Evolutionary conservation across 495 filamentous ascomycete species (phyloP), one percentile per base, ranked within the genome.

Genomic region (Aspergillus steynii): DNA sequence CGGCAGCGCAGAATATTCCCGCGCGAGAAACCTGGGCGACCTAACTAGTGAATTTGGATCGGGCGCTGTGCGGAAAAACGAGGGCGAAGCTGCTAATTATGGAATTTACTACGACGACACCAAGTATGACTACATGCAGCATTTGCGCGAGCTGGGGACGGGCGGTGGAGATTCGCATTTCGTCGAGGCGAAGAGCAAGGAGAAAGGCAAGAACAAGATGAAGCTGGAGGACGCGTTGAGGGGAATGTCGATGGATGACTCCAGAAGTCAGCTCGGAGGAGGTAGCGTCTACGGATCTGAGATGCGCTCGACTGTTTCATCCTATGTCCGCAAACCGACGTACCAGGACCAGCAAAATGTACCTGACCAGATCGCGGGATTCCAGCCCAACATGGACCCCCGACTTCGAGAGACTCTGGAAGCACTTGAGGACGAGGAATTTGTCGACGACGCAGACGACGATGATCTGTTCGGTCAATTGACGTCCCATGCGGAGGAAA

Each of bases 41-140:
- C 83, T 98, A 10, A 85, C 89, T 49, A 82, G 83, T 5, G 91
- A 97, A 72, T 88, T 98, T 52, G 88, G 90, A 7, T 71, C 78
- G 15, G 81, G 83, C 31, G 71, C 72, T 47, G 80, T 97, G 59
- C 88, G 93, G 66, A 82, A 83, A 50, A 97, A 99, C 75, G 96
- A 98, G 74, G 96, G 96, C 62, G 93, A 98, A 74, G 96, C 96
- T 4, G 95, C 96, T 61, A 90, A 91, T 74, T 85, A 97, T 74
- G 96, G 96, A 53, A 82, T 99, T 60, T 97, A 90, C 83, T 90
- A 80, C 68, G 87, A 90, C 61, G 95, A 99, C 74, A 89, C 92
- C 57, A 83, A 89, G 66, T 99, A 99, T 76, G 96, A 99, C 68
- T 99, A 99, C 77, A 98, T 99, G 95, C 95, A 99, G 74, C 96